phyloP scores from a whole-genome alignment of 164 flowering plant genomes.

The Aristolochia californica region DNA sequence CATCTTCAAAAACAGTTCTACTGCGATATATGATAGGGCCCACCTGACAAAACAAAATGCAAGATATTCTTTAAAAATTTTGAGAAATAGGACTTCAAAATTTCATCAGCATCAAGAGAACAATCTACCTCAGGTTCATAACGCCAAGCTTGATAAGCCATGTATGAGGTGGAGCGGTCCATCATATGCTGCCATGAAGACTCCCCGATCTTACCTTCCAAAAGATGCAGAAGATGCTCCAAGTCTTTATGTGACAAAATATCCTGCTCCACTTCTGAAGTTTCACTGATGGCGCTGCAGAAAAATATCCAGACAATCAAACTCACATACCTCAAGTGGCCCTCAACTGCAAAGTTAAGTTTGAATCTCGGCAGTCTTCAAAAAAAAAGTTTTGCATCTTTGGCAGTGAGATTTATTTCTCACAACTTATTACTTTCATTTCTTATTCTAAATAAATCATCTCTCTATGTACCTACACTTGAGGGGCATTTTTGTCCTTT shows the following conservation, averaged over 20 bases:
- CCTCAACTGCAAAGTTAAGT: too few relatives aligned
- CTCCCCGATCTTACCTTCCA: constrained; percentile 54
- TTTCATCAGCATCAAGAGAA: not conserved
- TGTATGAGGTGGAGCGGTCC: constrained; percentile 73
- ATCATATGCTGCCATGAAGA: constrained; percentile 76
- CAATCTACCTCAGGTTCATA: constrained; percentile 75
- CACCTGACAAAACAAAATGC: constrained; percentile 30
- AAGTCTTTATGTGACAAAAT: constrained; percentile 64
- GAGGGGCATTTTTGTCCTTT: too few relatives aligned
- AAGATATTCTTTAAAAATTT: not conserved
- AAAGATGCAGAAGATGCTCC: constrained; percentile 59
- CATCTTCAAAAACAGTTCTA: constrained; percentile 88
- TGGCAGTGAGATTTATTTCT: too few relatives aligned
- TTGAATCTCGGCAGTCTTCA: too few relatives aligned
- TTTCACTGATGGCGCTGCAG: constrained; percentile 14
- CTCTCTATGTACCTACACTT: too few relatives aligned
- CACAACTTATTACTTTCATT: too few relatives aligned
- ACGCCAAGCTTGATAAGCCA: constrained; percentile 91
- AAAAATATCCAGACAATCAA: not conserved
- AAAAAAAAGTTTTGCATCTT: too few relatives aligned
- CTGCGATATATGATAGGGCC: constrained; percentile 68
- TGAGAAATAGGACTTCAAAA: not conserved
- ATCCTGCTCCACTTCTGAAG: constrained; percentile 25
- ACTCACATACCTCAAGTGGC: too few relatives aligned
- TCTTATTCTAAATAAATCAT: too few relatives aligned